phyloP scores from a whole-genome alignment of 2,329 filamentous ascomycete species.

The Penicillium sp. region DNA sequence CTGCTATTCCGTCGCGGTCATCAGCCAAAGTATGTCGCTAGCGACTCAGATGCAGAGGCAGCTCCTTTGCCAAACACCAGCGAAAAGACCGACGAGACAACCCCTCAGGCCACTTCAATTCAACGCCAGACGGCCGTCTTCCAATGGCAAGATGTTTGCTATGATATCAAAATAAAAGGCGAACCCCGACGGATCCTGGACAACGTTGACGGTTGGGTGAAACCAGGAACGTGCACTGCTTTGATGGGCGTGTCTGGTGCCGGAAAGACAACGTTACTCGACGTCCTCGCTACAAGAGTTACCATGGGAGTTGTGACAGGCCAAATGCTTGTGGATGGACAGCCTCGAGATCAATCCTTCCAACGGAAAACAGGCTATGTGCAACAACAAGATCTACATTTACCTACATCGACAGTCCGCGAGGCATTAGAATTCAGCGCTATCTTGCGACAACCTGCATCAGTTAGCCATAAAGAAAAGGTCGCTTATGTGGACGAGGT shows the following conservation, averaged over 20 bases:
- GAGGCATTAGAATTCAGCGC: slow-evolving; percentile 85
- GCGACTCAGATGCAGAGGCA: background rate
- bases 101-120: slow-evolving; percentile 35
- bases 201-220: slow-evolving; percentile 85
- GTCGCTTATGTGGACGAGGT: slow-evolving; percentile 83
- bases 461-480: slow-evolving; percentile 62
- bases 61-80: background rate
- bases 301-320: slow-evolving; percentile 85
- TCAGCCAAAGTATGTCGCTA: background rate
- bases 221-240: slow-evolving; percentile 82
- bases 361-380: slow-evolving; percentile 33
- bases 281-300: slow-evolving; percentile 78
- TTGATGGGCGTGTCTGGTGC: slow-evolving; percentile 74
- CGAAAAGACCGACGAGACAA: background rate
- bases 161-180: slow-evolving; percentile 75
- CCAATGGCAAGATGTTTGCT: slow-evolving; percentile 80
- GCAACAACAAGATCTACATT: slow-evolving; percentile 79
- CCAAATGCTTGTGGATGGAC: slow-evolving; percentile 77
- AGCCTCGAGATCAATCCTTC: slow-evolving; percentile 60
- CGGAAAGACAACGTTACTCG: slow-evolving; percentile 84
- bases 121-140: slow-evolving; percentile 72
- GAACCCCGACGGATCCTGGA: slow-evolving; percentile 74
- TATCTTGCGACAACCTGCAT: slow-evolving; percentile 71
- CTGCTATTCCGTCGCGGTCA: slow-evolving; percentile 32
- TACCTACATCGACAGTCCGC: slow-evolving; percentile 77